phyloP scores from a whole-genome alignment of 345 rosid species.

The Alliaria petiolata region DNA sequence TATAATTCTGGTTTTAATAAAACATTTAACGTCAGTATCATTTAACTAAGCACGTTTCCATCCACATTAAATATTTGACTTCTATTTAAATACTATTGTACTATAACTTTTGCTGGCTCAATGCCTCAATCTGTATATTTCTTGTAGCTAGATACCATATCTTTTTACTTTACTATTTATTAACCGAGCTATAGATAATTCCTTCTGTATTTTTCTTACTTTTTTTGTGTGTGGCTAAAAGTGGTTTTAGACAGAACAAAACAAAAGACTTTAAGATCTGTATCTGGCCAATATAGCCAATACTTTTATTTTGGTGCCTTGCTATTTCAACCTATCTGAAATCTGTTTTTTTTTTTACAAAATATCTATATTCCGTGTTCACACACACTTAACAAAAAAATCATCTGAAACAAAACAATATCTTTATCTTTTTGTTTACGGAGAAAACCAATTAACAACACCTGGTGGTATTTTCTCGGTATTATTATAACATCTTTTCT shows the following conservation, averaged over 20 bases:
- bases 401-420: not conserved
- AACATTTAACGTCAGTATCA: slow-evolving; percentile 1
- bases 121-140: not conserved
- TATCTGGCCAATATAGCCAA: not conserved
- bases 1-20: not conserved
- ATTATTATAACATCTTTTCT: not conserved
- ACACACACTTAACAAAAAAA: slow-evolving; percentile 6
- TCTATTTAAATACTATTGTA: not conserved
- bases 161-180: not conserved
- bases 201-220: not conserved
- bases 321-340: slow-evolving; percentile 12
- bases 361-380: not conserved
- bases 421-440: not conserved
- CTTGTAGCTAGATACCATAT: not conserved
- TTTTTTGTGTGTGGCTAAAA: not conserved
- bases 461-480: not conserved
- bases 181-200: not conserved
- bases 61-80: not conserved
- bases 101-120: not conserved
- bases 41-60: slow-evolving; percentile 7
- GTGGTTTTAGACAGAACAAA: slow-evolving; percentile 2
- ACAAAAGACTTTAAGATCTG: not conserved
- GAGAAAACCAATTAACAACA: not conserved
- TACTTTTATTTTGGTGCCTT: not conserved
- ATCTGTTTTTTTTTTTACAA: not conserved